phyloP scores from a whole-genome alignment of 257 asterid species.

The Osmanthus fragrans region DNA sequence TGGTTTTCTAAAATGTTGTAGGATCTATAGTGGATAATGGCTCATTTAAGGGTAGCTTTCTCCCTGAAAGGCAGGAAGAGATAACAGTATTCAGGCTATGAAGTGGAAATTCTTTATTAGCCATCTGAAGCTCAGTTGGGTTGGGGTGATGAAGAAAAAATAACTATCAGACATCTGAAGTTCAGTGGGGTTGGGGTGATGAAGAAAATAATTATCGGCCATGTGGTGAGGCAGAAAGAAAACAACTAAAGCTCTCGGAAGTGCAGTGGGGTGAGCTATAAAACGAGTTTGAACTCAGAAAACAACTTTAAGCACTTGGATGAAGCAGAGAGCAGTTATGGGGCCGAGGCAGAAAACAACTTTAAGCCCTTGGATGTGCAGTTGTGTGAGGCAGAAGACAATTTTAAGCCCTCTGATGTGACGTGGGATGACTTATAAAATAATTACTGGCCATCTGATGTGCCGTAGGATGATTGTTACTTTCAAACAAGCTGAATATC shows the following conservation, averaged over 20 bases:
- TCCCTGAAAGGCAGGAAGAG: conserved; percentile 52
- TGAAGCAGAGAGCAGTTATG: too few relatives aligned
- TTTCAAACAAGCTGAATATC: conserved; percentile 28
- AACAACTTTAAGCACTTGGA: conserved; percentile 15
- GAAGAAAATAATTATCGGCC: background rate
- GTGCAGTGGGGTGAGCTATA: conserved; percentile 5
- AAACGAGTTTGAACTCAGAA: background rate
- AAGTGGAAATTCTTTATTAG: conserved; percentile 8
- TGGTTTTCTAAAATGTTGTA: conserved; percentile 33
- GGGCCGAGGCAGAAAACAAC: background rate
- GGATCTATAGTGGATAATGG: conserved; percentile 70
- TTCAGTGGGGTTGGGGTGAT: conserved; percentile 7
- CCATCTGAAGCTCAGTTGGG: conserved; percentile 16
- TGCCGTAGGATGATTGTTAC: background rate
- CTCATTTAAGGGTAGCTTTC: conserved; percentile 85
- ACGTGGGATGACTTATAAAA: conserved; percentile 23
- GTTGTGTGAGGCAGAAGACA: background rate
- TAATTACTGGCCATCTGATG: background rate
- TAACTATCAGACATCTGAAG: background rate
- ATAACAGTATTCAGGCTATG: background rate
- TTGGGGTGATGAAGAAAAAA: background rate
- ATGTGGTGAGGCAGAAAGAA: conserved; percentile 25
- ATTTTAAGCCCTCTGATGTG: conserved; percentile 24
- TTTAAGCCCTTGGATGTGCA: background rate
- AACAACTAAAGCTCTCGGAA: conserved; percentile 22